Evolutionary conservation across 1,284 basidiomycete species (phyloP).

Genomic region (Tetrapyrgos nigripes): DNA sequence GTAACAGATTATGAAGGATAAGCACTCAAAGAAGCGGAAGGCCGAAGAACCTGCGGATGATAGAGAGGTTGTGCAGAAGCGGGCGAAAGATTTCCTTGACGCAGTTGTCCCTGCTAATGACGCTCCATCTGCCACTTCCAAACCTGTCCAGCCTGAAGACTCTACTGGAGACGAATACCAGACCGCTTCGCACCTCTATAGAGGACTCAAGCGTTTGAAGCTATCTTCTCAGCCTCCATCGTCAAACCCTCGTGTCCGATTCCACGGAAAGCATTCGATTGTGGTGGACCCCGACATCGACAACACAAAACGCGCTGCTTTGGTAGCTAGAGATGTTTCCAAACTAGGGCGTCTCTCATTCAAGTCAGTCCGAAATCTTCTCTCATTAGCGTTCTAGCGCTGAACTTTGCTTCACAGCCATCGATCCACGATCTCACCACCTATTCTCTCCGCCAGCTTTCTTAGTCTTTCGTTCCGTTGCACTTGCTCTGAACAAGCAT

Average conservation of each 20-base stretch:
- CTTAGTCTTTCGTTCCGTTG: background rate
- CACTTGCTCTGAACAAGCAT: background rate
- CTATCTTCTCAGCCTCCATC: background rate
- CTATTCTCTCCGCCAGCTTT: background rate
- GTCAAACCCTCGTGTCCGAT: background rate
- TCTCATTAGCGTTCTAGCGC: too few relatives aligned
- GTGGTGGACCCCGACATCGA: slow-evolving; percentile 6
- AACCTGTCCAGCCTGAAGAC: background rate
- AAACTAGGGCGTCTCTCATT: slow-evolving; percentile 7
- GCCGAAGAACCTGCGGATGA: background rate
- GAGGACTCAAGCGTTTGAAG: background rate
- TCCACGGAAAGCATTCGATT: slow-evolving; percentile 9
- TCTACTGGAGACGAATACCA: slow-evolving; percentile 7
- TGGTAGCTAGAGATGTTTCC: slow-evolving; percentile 9
- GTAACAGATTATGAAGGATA: too few relatives aligned
- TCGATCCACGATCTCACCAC: background rate
- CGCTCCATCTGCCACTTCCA: too few relatives aligned
- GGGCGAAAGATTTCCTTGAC: background rate
- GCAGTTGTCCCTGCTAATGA: background rate
- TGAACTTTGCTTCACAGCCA: background rate
- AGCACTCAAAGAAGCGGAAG: too few relatives aligned
- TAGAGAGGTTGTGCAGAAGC: background rate
- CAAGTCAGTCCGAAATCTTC: slow-evolving; percentile 3
- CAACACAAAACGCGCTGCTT: slow-evolving; percentile 3
- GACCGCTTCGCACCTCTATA: slow-evolving; percentile 9